Evolutionary conservation across 768 basidiomycete genomes (phyloP), one percentile per base, ranked within the genome.

Genomic region (Naganishia kalamii): DNA sequence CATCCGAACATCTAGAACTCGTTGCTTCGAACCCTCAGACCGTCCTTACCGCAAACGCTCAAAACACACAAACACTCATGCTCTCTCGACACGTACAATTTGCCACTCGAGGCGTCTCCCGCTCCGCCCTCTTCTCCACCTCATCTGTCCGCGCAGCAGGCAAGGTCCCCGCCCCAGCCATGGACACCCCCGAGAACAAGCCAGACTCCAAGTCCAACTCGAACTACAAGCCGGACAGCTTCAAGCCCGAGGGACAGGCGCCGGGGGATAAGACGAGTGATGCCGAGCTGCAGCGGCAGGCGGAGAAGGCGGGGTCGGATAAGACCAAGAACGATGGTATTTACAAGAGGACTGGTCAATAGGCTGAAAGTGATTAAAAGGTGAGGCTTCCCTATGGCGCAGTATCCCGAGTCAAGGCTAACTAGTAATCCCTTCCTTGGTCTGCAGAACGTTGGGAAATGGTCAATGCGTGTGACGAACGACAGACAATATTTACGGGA

Each of bases 171-270:
- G 40, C 63, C 0, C 63, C 63, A 11, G 27, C 51, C 12, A 64
- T 64, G 63, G 63, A 64, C 35, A 64, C 63, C 7, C 63, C 63
- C n/a, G 40, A 64, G 19, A 64, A 64, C 23, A 64, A 64, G 33
- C 63, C 63, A 25, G 43, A 64, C 40, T 52, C 50, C 5, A 19
- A 43, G 17, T 64, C 63, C 27, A 64, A 52, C 41, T 40, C 37
- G 12, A 64, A 64, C 35, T 33, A 37, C 3, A 57, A 57, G 35
- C 35, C 35, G 30, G 27, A 57, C 8, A 35, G 40, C 23, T 21
- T 40, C 6, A 40, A 57, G 35, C 32, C 25, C 21, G 54, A 57
- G 32, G 32, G 32, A 4, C 54, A 57, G 54, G n/a, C 54, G n/a
- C 54, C 54, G 5, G 21, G 17, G 37, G 54, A 57, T 15, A 32